A percentile compares a stretch with the other conserved stretches of the same genome.
These are phyloP conservation scores for Metschnikowia reukaufii DNA, from an alignment of 805 yeast genomes.

Conservation along the genomic window DNA sequence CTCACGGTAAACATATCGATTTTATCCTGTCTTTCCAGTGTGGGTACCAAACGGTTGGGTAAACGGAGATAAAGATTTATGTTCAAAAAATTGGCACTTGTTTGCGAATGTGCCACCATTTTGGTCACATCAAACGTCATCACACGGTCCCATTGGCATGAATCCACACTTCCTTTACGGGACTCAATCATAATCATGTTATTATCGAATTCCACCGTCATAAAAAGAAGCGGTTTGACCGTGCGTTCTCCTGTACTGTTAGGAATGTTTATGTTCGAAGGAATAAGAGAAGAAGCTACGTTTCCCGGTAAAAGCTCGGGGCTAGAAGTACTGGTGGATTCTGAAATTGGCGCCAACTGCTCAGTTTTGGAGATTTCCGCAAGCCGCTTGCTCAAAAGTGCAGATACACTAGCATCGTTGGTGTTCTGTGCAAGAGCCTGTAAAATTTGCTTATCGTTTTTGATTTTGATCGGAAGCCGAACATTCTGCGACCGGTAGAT, in stretches of 20 bases:
- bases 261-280: slow-evolving; percentile 54
- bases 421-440: slow-evolving; percentile 63
- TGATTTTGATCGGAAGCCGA: slow-evolving; percentile 67
- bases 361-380: slow-evolving; percentile 14
- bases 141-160: slow-evolving; percentile 84
- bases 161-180: slow-evolving; percentile 71
- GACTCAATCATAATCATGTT: slow-evolving; percentile 89
- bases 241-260: slow-evolving; percentile 44
- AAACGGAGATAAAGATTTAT: slow-evolving; percentile 78
- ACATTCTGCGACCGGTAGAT: slow-evolving; percentile 69
- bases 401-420: slow-evolving; percentile 26
- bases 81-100: slow-evolving; percentile 55
- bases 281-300: slow-evolving; percentile 42
- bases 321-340: slow-evolving; percentile 14
- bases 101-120: slow-evolving; percentile 32
- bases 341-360: slow-evolving; percentile 2
- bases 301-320: slow-evolving; percentile 30
- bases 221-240: slow-evolving; percentile 69
- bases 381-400: slow-evolving; percentile 14
- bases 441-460: slow-evolving; percentile 61
- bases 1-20: slow-evolving; percentile 36
- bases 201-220: slow-evolving; percentile 93
- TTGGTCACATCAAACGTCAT: slow-evolving; percentile 82
- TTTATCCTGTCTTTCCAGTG: slow-evolving; percentile 31
- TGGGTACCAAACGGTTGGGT: slow-evolving; percentile 61